A percentile compares a stretch with the other conserved stretches of the same genome.
Conservation (phyloP, 306 rosid species). For the Psophocarpus tetragonolobus region DNA sequence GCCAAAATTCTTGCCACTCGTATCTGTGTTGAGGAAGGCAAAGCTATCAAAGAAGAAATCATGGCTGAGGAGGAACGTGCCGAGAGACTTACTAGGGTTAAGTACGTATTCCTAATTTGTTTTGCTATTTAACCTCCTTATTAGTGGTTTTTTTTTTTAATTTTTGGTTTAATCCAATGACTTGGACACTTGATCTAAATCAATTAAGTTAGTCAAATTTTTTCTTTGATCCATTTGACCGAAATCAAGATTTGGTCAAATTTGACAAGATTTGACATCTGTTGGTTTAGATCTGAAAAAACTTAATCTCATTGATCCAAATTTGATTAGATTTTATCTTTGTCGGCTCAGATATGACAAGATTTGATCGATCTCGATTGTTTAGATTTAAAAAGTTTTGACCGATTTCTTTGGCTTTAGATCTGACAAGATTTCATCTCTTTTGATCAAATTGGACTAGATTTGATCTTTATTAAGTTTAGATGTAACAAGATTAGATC, state of each 20-base stretch:
- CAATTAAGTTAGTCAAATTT: not conserved
- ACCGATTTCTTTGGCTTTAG: no score
- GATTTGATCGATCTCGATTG: no score
- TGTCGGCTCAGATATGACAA: no score
- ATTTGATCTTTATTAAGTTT: no score
- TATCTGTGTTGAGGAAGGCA: conserved; percentile 47
- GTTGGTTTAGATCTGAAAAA: not conserved
- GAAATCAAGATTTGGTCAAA: not conserved
- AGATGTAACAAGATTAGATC: no score
- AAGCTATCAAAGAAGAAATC: conserved; percentile 46
- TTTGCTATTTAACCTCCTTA: not conserved
- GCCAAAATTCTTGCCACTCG: conserved; percentile 60
- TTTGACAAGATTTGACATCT: not conserved
- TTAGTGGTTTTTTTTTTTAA: not conserved
- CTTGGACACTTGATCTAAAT: not conserved
- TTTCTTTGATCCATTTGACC: not conserved
- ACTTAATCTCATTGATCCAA: no score
- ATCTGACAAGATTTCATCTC: no score
- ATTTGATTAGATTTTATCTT: no score
- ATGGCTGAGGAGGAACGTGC: conserved; percentile 67
- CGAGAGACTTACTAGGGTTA: conserved; percentile 57
- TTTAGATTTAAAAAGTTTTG: no score
- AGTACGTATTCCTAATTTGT: conserved; percentile 34
- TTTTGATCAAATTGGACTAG: no score
- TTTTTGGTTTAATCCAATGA: not conserved